These are phyloP conservation scores for Monascus purpureus DNA, from an alignment of 495 filamentous ascomycete genomes.

Conservation along the genomic window DNA sequence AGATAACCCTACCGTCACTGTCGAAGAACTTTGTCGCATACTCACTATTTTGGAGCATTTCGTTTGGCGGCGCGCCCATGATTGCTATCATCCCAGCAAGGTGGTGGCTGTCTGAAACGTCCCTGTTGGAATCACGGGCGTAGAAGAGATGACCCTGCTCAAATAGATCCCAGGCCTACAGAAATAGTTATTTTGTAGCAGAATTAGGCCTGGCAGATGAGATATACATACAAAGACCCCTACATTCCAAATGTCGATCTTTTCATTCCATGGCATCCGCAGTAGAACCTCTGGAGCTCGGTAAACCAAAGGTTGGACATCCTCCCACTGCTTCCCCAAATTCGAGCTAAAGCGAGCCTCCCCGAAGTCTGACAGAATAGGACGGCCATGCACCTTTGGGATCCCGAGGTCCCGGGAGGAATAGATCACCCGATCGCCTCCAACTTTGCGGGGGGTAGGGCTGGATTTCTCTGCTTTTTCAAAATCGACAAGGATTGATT, in stretches of 20 bases:
- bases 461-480: constrained; percentile 10
- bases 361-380: constrained; percentile 16
- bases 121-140: constrained; percentile 16
- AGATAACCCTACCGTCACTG: constrained; percentile 8
- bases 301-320: constrained; percentile 18
- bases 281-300: constrained; percentile 28
- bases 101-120: constrained; percentile 22
- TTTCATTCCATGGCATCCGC: constrained; percentile 20
- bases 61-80: constrained; percentile 25
- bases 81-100: constrained; percentile 28
- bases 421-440: constrained; percentile 11
- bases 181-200: constrained; percentile 1
- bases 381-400: constrained; percentile 5
- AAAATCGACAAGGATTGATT: constrained; percentile 16
- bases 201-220: constrained; percentile 1
- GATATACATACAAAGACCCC: constrained; percentile 23
- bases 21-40: constrained; percentile 14
- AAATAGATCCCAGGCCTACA: constrained; percentile 31
- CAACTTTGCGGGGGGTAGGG: constrained; percentile 10
- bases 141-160: constrained; percentile 27
- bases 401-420: constrained; percentile 4
- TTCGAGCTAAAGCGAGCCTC: constrained; percentile 9
- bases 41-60: constrained; percentile 16
- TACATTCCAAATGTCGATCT: constrained; percentile 28
- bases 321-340: constrained; percentile 9